phyloP scores from a whole-genome alignment of 164 flowering plant species.

The Macadamia tetraphylla region DNA sequence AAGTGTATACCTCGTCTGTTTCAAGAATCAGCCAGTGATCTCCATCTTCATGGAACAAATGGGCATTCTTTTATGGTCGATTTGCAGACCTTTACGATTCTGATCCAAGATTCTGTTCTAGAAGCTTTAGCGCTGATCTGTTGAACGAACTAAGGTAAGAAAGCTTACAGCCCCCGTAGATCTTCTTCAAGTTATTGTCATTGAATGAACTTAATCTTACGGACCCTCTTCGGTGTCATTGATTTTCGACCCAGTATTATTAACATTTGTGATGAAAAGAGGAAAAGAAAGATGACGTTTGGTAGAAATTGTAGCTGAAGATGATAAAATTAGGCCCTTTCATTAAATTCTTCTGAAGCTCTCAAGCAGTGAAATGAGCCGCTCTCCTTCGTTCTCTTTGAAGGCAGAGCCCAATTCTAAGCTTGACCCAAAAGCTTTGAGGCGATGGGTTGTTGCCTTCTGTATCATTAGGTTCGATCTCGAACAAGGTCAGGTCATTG shows the following conservation, averaged over 20 bases:
- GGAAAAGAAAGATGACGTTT: not conserved
- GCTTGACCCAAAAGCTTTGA: slow-evolving; percentile 52
- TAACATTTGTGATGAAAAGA: not conserved
- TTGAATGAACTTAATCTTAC: not conserved
- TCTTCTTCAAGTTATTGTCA: not conserved
- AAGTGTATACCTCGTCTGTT: too few species aligned
- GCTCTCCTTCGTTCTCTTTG: slow-evolving; percentile 66
- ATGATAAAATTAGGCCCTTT: not conserved
- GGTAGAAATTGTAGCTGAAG: slow-evolving; percentile 1
- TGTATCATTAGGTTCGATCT: slow-evolving; percentile 93
- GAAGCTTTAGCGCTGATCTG: slow-evolving; percentile 3
- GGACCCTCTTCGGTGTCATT: not conserved
- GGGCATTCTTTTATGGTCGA: too few species aligned
- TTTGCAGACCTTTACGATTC: not conserved
- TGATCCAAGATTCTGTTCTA: not conserved
- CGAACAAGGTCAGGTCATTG: slow-evolving; percentile 95
- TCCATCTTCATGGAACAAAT: too few species aligned
- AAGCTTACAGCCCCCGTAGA: not conserved
- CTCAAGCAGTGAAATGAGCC: slow-evolving; percentile 53
- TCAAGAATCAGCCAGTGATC: too few species aligned
- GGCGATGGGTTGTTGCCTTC: slow-evolving; percentile 80
- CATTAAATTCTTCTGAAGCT: not conserved
- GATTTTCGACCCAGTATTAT: not conserved
- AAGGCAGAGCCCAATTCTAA: slow-evolving; percentile 46
- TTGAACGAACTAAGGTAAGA: slow-evolving; percentile 7